Base-by-base conservation (phyloP, 2,329 filamentous ascomycete species). In the Malbranchea cinnamomea region DNA sequence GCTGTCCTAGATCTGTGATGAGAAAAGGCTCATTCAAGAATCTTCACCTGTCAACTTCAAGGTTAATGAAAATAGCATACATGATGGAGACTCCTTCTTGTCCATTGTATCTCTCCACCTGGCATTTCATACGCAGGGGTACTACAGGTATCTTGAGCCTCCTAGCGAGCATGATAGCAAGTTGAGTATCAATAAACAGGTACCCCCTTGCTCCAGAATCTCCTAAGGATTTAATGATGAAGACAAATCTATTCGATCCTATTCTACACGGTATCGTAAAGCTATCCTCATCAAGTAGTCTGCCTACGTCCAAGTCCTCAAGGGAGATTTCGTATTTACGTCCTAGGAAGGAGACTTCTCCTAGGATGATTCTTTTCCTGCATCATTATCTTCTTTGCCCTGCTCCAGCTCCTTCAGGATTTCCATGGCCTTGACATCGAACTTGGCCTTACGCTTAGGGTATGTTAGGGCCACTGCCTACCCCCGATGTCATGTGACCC, bases 121-220 rank as follows among this genome's bases (percentile, higher is more conserved):
- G n/a, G n/a, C n/a, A n/a, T n/a, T n/a, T n/a, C n/a, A n/a, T n/a
- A n/a, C n/a, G n/a, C n/a, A n/a, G n/a, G n/a, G n/a, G n/a, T n/a
- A n/a, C n/a, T n/a, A n/a, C n/a, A n/a, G n/a, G n/a, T n/a, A n/a
- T n/a, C n/a, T n/a, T n/a, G n/a, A n/a, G n/a, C n/a, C n/a, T n/a
- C n/a, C n/a, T n/a, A n/a, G n/a, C n/a, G n/a, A n/a, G n/a, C n/a
- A n/a, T n/a, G n/a, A n/a, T n/a, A n/a, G n/a, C n/a, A n/a, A n/a
- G n/a, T n/a, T n/a, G n/a, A n/a, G n/a, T n/a, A n/a, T n/a, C n/a
- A n/a, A n/a, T n/a, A n/a, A n/a, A n/a, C n/a, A n/a, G n/a, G n/a
- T n/a, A n/a, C n/a, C n/a, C n/a, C n/a, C n/a, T n/a, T n/a, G n/a
- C 15, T 28, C 15, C 14, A 18, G 26, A 9, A 12, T 28, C 26